phyloP scores from a whole-genome alignment of 805 yeast species.

The Sugiyamaella lignohabitans region DNA sequence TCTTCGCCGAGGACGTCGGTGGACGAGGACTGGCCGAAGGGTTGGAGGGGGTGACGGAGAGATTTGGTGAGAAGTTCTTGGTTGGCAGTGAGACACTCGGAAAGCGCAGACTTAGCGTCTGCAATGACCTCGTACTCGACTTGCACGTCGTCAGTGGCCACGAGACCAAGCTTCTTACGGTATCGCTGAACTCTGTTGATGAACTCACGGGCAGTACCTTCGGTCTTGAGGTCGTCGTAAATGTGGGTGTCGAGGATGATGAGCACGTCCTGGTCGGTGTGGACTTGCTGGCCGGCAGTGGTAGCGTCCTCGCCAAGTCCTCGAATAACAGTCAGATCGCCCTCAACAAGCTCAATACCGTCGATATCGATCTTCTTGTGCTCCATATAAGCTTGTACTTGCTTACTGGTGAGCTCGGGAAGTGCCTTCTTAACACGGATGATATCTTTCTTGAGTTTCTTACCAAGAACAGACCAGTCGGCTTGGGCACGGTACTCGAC shows the following conservation, averaged over 20 bases:
- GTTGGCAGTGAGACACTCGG: constrained; percentile 56
- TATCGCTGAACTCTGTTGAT: constrained; percentile 95
- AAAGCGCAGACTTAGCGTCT: constrained; percentile 41
- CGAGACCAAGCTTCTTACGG: constrained; percentile 92
- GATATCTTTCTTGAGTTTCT: constrained; percentile 90
- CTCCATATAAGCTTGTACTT: constrained; percentile 67
- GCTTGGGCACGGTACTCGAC: constrained; percentile 93
- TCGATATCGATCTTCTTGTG: constrained; percentile 77
- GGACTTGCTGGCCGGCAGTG: constrained; percentile 71
- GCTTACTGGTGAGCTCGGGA: constrained; percentile 72
- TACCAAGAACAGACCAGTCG: constrained; percentile 98
- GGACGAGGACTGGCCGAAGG: constrained; percentile 38
- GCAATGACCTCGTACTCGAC: constrained; percentile 69
- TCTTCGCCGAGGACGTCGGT: constrained; percentile 70
- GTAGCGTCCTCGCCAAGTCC: constrained; percentile 62
- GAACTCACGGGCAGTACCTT: constrained; percentile 94
- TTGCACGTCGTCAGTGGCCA: constrained; percentile 88
- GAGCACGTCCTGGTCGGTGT: constrained; percentile 85
- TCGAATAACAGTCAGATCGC: constrained; percentile 85
- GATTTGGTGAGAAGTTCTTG: constrained; percentile 66
- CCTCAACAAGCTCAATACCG: constrained; percentile 79
- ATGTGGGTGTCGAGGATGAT: constrained; percentile 82
- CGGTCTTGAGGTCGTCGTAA: constrained; percentile 82
- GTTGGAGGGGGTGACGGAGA: constrained; percentile 58
- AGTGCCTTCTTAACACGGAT: constrained; percentile 91